Base-by-base conservation (phyloP, 768 basidiomycete genomes). In the Kwoniella shandongensis region DNA sequence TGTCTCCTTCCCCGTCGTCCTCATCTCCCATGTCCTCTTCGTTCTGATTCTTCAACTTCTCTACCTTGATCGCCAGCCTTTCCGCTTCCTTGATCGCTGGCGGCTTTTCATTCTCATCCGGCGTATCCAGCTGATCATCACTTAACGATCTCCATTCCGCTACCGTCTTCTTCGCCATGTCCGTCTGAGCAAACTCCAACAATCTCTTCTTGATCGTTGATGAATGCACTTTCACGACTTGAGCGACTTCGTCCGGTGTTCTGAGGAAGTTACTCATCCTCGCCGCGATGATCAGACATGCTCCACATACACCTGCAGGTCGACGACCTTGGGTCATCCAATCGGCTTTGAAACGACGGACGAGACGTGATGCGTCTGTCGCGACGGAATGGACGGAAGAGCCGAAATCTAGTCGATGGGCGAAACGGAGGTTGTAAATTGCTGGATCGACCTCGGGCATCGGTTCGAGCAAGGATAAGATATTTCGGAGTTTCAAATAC, bases 191-290 rank as follows among this genome's bases (percentile, higher is more conserved):
- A 81, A 99, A 99, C 78, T 99, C 96, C 23, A 92, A 88, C 15
- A 99, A 79, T 17, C 96, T 84, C 76, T 94, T 97, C 78, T 86
- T 86, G 40, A 99, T 78, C 3, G 96, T 99, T 11, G 86, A 86
- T 69, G 97, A 92, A n/a, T 92, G 91, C 64, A 97, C 96, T 79
- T 98, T 99, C 64, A 98, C 96, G 15, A 99, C 92, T 73, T 99
- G 96, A 18, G 97, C 92, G 44, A 99, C 88, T 77, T 99, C 96
- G 72, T 93, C 89, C 11, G 97, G 82, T 23, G 87, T 89, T 44
- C 96, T 81, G 40, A 93, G 81, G 71, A 94, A 98, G 76, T 96
- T 96, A 79, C 94, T 97, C 96, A 99, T 98, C 23, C 96, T 85
- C 29, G 92, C 96, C 0, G 96, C 96, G 15, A 99, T 84, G 38